Conservation (phyloP, 345 rosid genomes). For the Erucastrum elatum region DNA sequence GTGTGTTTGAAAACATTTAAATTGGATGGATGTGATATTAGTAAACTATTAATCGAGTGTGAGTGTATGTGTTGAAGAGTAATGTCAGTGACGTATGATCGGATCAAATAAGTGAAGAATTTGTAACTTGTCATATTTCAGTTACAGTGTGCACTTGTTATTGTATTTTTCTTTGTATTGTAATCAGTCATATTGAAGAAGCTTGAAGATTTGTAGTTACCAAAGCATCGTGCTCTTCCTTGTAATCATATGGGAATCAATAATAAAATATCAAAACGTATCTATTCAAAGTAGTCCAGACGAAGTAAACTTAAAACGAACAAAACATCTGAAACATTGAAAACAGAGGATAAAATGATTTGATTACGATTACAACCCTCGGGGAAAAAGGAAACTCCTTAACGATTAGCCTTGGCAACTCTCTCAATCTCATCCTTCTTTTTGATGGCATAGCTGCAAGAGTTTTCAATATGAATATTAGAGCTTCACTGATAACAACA, state of each 20-base stretch:
- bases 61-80: not conserved
- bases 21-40: not conserved
- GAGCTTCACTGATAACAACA: not conserved
- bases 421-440: conserved; percentile 89
- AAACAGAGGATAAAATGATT: conserved; percentile 9
- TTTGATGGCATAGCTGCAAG: conserved; percentile 68
- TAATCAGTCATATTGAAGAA: not conserved
- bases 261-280: conserved; percentile 16
- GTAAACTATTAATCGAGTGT: not conserved
- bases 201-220: not conserved
- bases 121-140: not conserved
- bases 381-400: conserved; percentile 21
- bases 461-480: not conserved
- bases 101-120: not conserved
- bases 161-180: not conserved
- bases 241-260: not conserved
- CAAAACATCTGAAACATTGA: conserved; percentile 28
- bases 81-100: not conserved
- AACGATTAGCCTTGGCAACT: conserved; percentile 90
- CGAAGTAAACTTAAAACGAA: conserved; percentile 27
- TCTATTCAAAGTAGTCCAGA: conserved; percentile 28
- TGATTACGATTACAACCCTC: conserved; percentile 10
- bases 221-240: not conserved
- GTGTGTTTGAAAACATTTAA: not conserved
- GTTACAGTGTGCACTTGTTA: not conserved